Evolutionary conservation across 2,329 filamentous ascomycete genomes (phyloP).

Genomic region (Chlorencoelia australis): DNA sequence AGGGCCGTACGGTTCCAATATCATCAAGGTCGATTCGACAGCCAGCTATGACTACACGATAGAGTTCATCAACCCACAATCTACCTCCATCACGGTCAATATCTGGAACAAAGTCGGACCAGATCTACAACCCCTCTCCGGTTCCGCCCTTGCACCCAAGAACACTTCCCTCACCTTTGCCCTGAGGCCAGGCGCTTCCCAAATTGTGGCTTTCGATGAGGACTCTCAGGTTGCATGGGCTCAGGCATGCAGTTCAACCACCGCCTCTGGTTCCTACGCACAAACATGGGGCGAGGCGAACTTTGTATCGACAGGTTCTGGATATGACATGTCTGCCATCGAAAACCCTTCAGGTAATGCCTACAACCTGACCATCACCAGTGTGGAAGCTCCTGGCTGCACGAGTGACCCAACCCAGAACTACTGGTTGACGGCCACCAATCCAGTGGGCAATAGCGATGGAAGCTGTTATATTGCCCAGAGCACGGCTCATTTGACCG

Average conservation of each 20-base stretch:
- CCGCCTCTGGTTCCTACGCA: conserved; percentile 16
- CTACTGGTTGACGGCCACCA: conserved; percentile 20
- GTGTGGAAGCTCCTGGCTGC: conserved; percentile 17
- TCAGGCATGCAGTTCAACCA: conserved; percentile 9
- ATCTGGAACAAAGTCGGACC: conserved; percentile 23
- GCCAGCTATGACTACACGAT: conserved; percentile 19
- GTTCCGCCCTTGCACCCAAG: conserved; percentile 19
- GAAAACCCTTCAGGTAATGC: conserved; percentile 21
- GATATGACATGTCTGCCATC: conserved; percentile 26
- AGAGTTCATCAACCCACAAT: conserved; percentile 19
- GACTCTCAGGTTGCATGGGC: conserved; percentile 21
- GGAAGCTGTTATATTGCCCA: conserved; percentile 23
- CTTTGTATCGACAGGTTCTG: conserved; percentile 18
- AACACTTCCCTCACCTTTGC: conserved; percentile 18
- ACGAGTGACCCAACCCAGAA: conserved; percentile 21
- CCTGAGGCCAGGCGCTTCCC: conserved; percentile 15
- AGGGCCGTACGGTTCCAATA: conserved; percentile 22
- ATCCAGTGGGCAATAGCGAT: conserved; percentile 21
- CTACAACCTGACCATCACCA: conserved; percentile 25
- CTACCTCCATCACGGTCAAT: conserved; percentile 16
- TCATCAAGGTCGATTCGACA: conserved; percentile 18
- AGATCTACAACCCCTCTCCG: conserved; percentile 12
- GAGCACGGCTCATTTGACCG: conserved; percentile 16
- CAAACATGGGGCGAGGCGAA: conserved; percentile 23
- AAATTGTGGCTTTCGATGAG: conserved; percentile 22